Conservation (phyloP, 768 basidiomycete genomes). For the Suillus luteus region DNA sequence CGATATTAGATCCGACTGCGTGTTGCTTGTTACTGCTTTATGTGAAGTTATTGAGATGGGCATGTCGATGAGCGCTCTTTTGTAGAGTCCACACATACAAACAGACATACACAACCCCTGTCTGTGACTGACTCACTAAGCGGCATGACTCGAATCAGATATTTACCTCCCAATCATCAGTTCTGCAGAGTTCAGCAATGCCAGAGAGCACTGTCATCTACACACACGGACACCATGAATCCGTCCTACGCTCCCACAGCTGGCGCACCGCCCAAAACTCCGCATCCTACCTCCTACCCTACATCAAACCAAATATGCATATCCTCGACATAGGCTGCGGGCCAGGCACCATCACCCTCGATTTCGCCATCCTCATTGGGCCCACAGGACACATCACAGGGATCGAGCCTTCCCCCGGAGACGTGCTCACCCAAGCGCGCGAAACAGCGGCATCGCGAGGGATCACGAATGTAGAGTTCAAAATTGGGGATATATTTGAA, state of each 20-base stretch:
- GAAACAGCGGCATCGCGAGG: constrained; percentile 29
- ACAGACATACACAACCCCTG: not conserved
- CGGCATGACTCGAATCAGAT: not conserved
- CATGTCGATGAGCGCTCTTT: not conserved
- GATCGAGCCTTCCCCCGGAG: constrained; percentile 37
- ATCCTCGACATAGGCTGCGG: constrained; percentile 57
- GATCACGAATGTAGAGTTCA: constrained; percentile 41
- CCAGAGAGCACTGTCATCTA: constrained; percentile 17
- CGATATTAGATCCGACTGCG: not conserved
- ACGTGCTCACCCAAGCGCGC: constrained; percentile 39
- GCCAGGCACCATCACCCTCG: constrained; percentile 51
- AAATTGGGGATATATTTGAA: constrained; percentile 38
- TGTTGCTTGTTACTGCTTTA: not conserved
- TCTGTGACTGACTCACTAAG: not conserved
- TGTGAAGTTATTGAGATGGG: too few species aligned
- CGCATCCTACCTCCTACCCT: constrained; percentile 41
- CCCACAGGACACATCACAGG: constrained; percentile 45
- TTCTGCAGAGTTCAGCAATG: constrained; percentile 11
- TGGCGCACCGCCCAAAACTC: constrained; percentile 44
- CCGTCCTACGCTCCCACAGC: constrained; percentile 38
- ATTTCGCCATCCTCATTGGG: constrained; percentile 40
- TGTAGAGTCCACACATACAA: not conserved
- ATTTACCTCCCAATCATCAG: not conserved
- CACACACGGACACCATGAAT: constrained; percentile 31
- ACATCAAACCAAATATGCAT: constrained; percentile 38